Conservation (phyloP, 2,329 filamentous ascomycete species). For the Dactylellina leptospora region DNA sequence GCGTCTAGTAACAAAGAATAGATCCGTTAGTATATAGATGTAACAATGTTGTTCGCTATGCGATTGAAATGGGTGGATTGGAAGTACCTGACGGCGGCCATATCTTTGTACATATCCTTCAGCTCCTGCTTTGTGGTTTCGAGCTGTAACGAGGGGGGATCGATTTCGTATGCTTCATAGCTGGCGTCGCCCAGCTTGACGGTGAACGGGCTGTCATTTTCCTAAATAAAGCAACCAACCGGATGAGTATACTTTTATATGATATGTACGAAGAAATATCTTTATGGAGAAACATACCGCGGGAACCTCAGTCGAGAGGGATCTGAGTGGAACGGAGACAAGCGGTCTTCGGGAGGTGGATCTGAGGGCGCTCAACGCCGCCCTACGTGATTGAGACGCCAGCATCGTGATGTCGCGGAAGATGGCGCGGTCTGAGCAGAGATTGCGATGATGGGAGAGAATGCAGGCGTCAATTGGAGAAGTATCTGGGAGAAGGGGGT, state of each 20-base stretch:
- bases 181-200: conserved; percentile 95
- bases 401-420: conserved; percentile 36
- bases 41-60: too few species aligned
- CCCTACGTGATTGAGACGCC: conserved; percentile 47
- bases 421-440: conserved; percentile 3
- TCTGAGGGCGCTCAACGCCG: conserved; percentile 46
- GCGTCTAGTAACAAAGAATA: conserved; percentile 74
- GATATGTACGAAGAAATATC: background rate
- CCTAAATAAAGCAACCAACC: conserved; percentile 64
- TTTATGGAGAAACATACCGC: conserved; percentile 50
- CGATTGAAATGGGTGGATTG: conserved; percentile 21
- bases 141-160: conserved; percentile 91
- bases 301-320: conserved; percentile 48
- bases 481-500: background rate
- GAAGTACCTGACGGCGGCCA: conserved; percentile 88
- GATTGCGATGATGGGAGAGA: conserved; percentile 1
- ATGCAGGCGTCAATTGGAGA: conserved; percentile 1
- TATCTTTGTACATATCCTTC: conserved; percentile 99
- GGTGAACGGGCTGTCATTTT: conserved; percentile 91
- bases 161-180: conserved; percentile 99
- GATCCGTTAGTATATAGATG: too few species aligned
- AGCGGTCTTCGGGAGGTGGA: conserved; percentile 48
- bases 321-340: conserved; percentile 21
- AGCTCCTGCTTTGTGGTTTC: conserved; percentile 96
- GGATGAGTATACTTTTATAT: background rate